Base-by-base conservation (phyloP, 495 filamentous ascomycete genomes). In the Talaromyces thailandensis region DNA sequence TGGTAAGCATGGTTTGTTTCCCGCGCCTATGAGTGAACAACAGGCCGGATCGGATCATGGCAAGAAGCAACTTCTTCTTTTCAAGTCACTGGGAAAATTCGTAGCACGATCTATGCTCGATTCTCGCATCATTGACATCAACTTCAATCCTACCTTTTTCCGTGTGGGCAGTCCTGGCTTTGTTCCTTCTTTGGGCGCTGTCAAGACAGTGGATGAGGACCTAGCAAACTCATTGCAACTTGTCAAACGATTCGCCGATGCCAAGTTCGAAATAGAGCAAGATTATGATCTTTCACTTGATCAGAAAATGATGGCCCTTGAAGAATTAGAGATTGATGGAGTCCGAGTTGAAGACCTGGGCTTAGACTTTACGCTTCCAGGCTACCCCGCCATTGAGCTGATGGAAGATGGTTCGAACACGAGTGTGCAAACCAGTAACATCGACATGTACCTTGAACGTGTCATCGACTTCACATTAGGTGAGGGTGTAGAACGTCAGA, bases 31-130 rank as follows among this genome's bases (percentile, higher is more conserved):
- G 81, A 92, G 88, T 72, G 86, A 89, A 26, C 84, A 88, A 26
- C 88, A 93, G 67, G 81, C 86, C 4, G 77, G 84, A 21, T 84
- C 82, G 7, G 87, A 95, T 43, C 87, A 87, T 65, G 92, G 92
- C 26, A 88, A 90, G 72, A 88, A 88, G 69, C 85, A 95, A 23
- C 78, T 98, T 25, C 84, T 93, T 59, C 77, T 95, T 31, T 99
- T 95, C 80, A 96, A 89, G 74, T 87, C 93, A 71, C 87, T 99
- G 31, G 95, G 95, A 64, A 98, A 96, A 69, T 99, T 99, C 73
- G 92, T 98, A 48, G 95, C 95, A 2, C 85, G 95, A 62, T 96
- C 94, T 2, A 98, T 99, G 95, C 85, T 99, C 51, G 95, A 99
- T 72, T 97, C 93, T 0, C 83, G 95, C 26, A 99, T 99, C 69